These are phyloP conservation scores for Lasiosphaeria ovina DNA, from an alignment of 495 filamentous ascomycete species.

Conservation along the genomic window DNA sequence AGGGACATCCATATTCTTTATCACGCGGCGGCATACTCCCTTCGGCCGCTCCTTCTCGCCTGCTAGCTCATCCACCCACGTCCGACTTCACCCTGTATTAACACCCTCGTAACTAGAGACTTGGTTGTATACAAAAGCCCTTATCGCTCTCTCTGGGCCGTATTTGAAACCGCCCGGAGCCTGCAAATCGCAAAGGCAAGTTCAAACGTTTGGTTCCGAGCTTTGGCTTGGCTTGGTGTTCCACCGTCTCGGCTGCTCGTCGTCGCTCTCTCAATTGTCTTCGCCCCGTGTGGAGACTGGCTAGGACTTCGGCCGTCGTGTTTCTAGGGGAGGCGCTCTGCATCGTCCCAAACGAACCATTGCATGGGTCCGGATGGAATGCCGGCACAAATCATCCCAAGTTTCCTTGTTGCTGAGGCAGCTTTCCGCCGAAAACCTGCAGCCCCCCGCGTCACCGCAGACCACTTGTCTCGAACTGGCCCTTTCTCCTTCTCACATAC, in stretches of 20 bases:
- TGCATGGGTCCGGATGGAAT: neutral
- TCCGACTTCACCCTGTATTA: neutral
- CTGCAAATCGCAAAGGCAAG: neutral
- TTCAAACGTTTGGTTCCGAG: neutral
- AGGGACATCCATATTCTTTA: conserved; percentile 9
- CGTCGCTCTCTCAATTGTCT: neutral
- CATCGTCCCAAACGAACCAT: neutral
- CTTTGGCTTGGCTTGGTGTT: neutral
- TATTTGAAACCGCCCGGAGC: neutral
- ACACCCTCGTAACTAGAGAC: neutral
- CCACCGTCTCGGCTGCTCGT: neutral
- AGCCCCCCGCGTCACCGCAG: conserved; percentile 16
- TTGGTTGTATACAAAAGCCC: neutral
- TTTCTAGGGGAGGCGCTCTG: neutral
- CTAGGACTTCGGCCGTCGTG: neutral
- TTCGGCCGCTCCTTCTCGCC: neutral
- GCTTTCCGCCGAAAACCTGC: conserved; percentile 15
- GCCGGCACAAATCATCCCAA: conserved; percentile 1
- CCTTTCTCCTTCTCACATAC: conserved; percentile 9
- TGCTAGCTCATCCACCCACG: neutral
- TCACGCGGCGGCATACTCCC: conserved; percentile 14
- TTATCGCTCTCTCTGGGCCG: neutral
- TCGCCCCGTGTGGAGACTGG: too few relatives aligned
- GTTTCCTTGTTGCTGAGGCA: conserved; percentile 9
- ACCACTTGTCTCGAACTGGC: conserved; percentile 13